Evolutionary conservation across 805 yeast genomes (phyloP).

Genomic region (Kazachstania viticola): DNA sequence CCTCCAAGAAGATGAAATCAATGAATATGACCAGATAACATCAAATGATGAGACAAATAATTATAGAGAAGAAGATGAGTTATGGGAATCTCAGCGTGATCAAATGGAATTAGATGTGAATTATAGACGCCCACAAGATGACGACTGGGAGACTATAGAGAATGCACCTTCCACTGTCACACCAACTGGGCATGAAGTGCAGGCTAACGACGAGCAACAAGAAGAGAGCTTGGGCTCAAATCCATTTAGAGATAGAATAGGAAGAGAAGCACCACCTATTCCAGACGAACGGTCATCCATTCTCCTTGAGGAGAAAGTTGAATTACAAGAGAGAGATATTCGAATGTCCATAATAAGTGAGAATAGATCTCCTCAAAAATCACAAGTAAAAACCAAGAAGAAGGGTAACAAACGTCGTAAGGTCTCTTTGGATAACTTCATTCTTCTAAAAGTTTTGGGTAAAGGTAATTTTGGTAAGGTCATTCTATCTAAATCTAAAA

Average conservation of each 20-base stretch:
- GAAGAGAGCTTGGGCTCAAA: constrained; percentile 6
- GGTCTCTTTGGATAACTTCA: constrained; percentile 90
- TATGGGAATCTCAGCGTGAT: constrained; percentile 12
- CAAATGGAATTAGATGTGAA: constrained; percentile 6
- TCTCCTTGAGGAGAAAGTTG: no score
- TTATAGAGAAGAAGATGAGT: constrained; percentile 9
- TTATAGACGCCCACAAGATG: constrained; percentile 1
- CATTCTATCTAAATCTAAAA: constrained; percentile 89
- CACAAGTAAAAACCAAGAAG: constrained; percentile 16
- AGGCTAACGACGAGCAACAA: constrained; percentile 1
- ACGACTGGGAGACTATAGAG: background rate
- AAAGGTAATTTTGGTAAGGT: constrained; percentile 99
- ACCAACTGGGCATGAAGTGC: background rate
- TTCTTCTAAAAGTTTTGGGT: constrained; percentile 88
- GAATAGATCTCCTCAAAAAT: constrained; percentile 8
- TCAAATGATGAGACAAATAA: background rate
- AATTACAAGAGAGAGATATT: no score
- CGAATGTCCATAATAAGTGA: background rate
- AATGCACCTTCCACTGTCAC: background rate
- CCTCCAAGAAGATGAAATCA: constrained; percentile 1
- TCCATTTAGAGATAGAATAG: constrained; percentile 21
- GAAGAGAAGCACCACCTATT: no score
- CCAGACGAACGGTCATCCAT: no score
- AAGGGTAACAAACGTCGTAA: constrained; percentile 40
- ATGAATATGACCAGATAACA: constrained; percentile 2